These are phyloP conservation scores for Silybum marianum DNA, from an alignment of 129 eudicot genomes.

Conservation along the genomic window DNA sequence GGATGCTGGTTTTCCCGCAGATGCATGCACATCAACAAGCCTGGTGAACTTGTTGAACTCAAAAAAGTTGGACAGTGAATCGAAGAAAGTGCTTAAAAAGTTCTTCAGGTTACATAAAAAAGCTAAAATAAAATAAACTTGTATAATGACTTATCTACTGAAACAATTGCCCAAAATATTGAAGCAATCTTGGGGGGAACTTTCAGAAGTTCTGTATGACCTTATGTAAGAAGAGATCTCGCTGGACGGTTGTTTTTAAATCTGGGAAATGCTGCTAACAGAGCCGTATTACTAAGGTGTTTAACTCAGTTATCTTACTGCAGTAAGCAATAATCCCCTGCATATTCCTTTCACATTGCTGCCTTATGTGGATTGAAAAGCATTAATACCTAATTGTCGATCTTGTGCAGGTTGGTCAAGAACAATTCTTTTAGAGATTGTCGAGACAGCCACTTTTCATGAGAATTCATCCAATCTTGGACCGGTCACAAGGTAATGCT, in stretches of 20 bases:
- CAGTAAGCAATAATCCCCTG: constrained; percentile 41
- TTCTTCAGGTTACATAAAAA: constrained; percentile 19
- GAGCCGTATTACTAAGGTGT: constrained; percentile 73
- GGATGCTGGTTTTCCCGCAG: constrained; percentile 39
- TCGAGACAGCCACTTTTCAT: constrained; percentile 66
- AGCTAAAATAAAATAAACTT: constrained; percentile 12
- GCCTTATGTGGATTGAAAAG: neutral
- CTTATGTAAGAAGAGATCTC: constrained; percentile 11
- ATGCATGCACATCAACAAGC: constrained; percentile 23
- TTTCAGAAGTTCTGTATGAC: neutral
- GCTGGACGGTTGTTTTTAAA: constrained; percentile 18
- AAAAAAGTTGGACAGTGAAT: constrained; percentile 27
- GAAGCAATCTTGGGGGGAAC: neutral
- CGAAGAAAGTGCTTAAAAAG: constrained; percentile 37
- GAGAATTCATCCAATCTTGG: constrained; percentile 76
- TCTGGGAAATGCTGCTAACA: constrained; percentile 56
- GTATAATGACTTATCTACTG: neutral
- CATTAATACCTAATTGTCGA: neutral
- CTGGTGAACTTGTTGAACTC: constrained; percentile 15
- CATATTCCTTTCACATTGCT: neutral
- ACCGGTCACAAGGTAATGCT: constrained; percentile 69
- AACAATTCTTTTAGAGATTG: constrained; percentile 63
- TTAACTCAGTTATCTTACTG: constrained; percentile 70
- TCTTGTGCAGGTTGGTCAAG: constrained; percentile 68
- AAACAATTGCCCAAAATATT: neutral